Evolutionary conservation across 2,329 filamentous ascomycete species (phyloP).

Genomic region (Elsinoe batatas): DNA sequence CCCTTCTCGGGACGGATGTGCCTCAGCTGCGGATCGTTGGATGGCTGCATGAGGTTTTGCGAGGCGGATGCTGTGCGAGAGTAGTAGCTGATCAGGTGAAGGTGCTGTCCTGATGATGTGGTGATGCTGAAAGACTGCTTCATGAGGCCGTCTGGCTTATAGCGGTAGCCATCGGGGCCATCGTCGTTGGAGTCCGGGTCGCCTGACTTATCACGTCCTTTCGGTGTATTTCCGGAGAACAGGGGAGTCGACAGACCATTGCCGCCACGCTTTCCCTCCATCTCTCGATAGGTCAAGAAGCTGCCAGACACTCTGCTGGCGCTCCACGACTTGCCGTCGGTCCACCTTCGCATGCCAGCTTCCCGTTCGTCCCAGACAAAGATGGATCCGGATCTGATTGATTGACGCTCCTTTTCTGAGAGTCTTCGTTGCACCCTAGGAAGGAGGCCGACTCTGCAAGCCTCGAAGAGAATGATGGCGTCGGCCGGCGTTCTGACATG

Average conservation of each 20-base stretch:
- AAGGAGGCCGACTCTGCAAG: conserved; percentile 77
- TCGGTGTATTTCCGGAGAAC: conserved; percentile 24
- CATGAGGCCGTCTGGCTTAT: conserved; percentile 95
- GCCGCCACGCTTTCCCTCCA: conserved; percentile 94
- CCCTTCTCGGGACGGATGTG: conserved; percentile 82
- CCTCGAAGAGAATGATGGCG: conserved; percentile 97
- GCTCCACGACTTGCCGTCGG: conserved; percentile 98
- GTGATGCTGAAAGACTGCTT: conserved; percentile 99
- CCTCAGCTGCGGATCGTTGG: conserved; percentile 66
- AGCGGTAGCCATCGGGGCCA: conserved; percentile 77
- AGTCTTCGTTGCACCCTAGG: conserved; percentile 85
- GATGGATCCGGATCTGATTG: conserved; percentile 90
- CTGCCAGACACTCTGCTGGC: conserved; percentile 94
- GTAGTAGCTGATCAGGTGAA: conserved; percentile 97
- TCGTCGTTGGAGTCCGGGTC: conserved; percentile 74
- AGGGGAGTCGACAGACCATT: conserved; percentile 50
- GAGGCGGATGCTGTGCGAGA: conserved; percentile 66
- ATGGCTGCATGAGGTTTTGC: conserved; percentile 68
- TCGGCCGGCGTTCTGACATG: conserved; percentile 92
- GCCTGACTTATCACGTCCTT: conserved; percentile 64
- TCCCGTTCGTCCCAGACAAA: conserved; percentile 99
- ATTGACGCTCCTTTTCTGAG: conserved; percentile 94
- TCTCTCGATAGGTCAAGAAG: conserved; percentile 94
- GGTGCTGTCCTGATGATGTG: conserved; percentile 76
- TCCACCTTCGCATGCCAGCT: conserved; percentile 97